A percentile compares a stretch with the other conserved stretches of the same genome.
phyloP scores from a whole-genome alignment of 345 rosid genomes.

The Rhodomyrtus tomentosa region DNA sequence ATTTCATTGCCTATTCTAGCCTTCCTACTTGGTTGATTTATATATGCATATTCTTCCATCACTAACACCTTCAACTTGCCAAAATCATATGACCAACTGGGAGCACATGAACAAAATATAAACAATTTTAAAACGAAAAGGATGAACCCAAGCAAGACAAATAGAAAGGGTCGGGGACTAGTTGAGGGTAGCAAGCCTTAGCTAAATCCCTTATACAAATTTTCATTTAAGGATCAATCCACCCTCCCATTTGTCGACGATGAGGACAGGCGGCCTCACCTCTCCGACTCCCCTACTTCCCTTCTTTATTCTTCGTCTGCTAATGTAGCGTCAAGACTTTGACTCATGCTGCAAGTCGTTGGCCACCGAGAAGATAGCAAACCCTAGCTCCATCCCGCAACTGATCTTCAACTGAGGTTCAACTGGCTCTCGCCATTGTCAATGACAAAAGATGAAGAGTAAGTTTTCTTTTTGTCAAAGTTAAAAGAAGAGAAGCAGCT shows the following conservation, averaged over 20 bases:
- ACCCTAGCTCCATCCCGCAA: background rate
- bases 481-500: background rate
- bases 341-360: background rate
- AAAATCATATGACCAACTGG: background rate
- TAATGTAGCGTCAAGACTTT: background rate
- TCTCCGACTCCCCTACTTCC: background rate
- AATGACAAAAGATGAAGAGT: background rate
- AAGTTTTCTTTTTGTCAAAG: background rate
- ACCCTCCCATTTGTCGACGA: background rate
- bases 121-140: accelerated
- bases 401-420: background rate
- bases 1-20: background rate
- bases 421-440: background rate
- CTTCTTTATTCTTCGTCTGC: background rate
- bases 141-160: background rate
- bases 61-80: background rate
- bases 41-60: background rate
- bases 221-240: background rate
- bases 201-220: background rate
- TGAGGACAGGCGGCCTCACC: background rate
- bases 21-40: background rate
- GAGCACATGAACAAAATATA: background rate
- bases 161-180: background rate
- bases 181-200: background rate
- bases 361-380: background rate